A percentile compares a stretch with the other conserved stretches of the same genome.
These are phyloP conservation scores for Rhazya stricta DNA, from an alignment of 257 asterid genomes.

Conservation along the genomic window DNA sequence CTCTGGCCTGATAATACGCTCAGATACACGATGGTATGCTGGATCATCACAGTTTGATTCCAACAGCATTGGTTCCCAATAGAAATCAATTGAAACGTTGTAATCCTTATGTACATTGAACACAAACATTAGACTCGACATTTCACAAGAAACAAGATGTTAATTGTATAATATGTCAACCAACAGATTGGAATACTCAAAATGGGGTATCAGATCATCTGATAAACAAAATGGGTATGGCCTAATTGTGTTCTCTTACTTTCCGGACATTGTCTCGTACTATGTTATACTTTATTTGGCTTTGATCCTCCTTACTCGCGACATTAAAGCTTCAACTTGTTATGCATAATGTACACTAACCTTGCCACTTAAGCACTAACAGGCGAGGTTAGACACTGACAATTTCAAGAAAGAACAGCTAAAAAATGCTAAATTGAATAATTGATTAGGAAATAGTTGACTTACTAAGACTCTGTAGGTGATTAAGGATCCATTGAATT, in stretches of 20 bases:
- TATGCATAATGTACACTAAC: not conserved
- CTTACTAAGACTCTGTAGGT: constrained; percentile 45
- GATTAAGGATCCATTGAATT: constrained; percentile 29
- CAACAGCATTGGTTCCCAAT: constrained; percentile 63
- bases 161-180: too few relatives aligned
- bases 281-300: not conserved
- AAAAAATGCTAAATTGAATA: not conserved
- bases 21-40: constrained; percentile 18
- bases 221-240: not conserved
- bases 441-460: not conserved
- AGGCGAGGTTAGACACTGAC: too few relatives aligned
- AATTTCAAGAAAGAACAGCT: too few relatives aligned
- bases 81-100: constrained; percentile 55
- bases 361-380: too few relatives aligned
- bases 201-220: not conserved
- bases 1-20: constrained; percentile 28
- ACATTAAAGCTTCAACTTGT: too few relatives aligned
- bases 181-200: not conserved
- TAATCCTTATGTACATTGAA: constrained; percentile 39
- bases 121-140: not conserved
- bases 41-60: constrained; percentile 57
- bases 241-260: not conserved
- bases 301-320: too few relatives aligned
- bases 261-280: not conserved
- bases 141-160: not conserved